phyloP scores from a whole-genome alignment of 768 basidiomycete species.

The Galerina sulciceps region DNA sequence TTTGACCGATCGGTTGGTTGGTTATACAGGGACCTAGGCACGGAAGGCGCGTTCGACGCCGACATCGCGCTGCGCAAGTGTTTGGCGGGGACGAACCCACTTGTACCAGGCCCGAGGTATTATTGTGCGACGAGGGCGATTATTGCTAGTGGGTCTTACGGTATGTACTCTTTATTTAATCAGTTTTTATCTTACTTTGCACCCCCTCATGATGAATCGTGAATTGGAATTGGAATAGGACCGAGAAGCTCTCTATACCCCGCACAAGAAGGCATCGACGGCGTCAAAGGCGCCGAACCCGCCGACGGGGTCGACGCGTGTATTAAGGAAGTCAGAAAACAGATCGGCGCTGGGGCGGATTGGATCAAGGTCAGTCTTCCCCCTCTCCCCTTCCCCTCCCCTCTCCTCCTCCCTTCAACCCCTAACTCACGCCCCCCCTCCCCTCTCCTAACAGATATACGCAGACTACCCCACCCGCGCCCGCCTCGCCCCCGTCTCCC shows the following conservation, averaged over 20 bases:
- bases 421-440: background rate
- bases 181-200: background rate
- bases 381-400: background rate
- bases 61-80: constrained; percentile 63
- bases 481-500: constrained; percentile 45
- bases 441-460: constrained; percentile 48
- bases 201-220: background rate
- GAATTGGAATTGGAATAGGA: too few relatives aligned
- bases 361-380: constrained; percentile 58
- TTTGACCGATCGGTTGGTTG: background rate
- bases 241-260: constrained; percentile 52
- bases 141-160: constrained; percentile 63
- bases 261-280: constrained; percentile 56
- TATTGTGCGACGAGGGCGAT: constrained; percentile 65
- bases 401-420: background rate
- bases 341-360: constrained; percentile 69
- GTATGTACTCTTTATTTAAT: constrained; percentile 31
- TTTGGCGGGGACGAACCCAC: constrained; percentile 38
- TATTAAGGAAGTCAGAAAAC: constrained; percentile 56
- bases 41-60: constrained; percentile 67
- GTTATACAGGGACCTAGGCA: constrained; percentile 60
- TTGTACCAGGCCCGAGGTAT: constrained; percentile 67
- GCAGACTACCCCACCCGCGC: constrained; percentile 60
- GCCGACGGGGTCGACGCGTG: constrained; percentile 64
- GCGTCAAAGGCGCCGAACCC: constrained; percentile 58